Base-by-base conservation (phyloP, 805 yeast genomes). In the Yamadazyma phyllophila region DNA sequence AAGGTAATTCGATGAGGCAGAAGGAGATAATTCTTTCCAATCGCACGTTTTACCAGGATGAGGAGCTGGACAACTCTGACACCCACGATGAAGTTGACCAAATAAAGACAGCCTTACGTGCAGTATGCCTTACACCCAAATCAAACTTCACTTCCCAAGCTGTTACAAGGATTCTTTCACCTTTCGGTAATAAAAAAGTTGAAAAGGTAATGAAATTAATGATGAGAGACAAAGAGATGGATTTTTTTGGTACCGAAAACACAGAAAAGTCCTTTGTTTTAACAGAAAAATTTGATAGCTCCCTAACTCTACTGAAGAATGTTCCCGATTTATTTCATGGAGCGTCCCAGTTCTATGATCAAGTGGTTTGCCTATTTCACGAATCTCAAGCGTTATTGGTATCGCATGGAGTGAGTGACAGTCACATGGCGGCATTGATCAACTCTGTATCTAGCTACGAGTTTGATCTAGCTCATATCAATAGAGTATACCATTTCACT, bases 1-100 rank as follows among this genome's bases (percentile, higher is more conserved):
- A 74, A 36, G 78, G 75, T 41, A 72, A 77, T 26, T 83, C 96
- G 1, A 81, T 87, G 84, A 67, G 84, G 44, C 89, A 84, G 54
- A 78, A 85, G 44, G 91, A 87, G 53, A 76, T 76, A 9, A 65
- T 72, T 24, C 62, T 83, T 40, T 62, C 79, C 0, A 69, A 67
- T 31, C 63, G 69, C 1, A 63, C 76, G 0, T 84, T 79, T 56
- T 65, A 74, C 20, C 66, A 59, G 39, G 59, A 71, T 7, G 52
- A 56, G 7, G 30, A 36, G 12, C 7, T 11, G 11, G 50, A 47
- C 2, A 17, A 32, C 14, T 26, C 3, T n/a, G 41, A 41, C 12
- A 45, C 27, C 2, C 55, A 3, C 47, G 51, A 13, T 12, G 52
- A 50, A 9, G 45, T 54, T 34, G 52, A 76, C 41, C 61, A 65